Evolutionary conservation across 768 basidiomycete genomes (phyloP), one percentile per base, ranked within the genome.

Genomic region (Mycena polygramma): DNA sequence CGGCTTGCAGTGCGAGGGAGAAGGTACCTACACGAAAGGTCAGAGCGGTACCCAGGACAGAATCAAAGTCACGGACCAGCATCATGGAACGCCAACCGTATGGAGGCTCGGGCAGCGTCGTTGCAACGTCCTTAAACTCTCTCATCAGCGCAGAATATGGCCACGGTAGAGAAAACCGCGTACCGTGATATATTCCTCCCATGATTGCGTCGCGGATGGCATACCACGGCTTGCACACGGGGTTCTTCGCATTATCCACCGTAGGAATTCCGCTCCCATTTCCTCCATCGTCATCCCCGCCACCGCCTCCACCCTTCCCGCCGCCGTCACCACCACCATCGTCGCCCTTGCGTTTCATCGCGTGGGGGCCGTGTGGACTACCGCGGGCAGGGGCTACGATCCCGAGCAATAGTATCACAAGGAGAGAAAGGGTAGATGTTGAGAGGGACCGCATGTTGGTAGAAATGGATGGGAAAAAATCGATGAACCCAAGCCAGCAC

Each of bases 1-100:
- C 36, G 17, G 69, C 55, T 46, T 70, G 35, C 17, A 59, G 37
- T 15, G 48, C 57, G 22, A 70, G 58, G 8, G 69, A 70, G 57
- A 70, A 70, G 6, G 69, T 39, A 8, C 51, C 61, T 63, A 24
- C n/a, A 49, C n/a, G 15, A 49, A 10, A 24, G 22, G 7, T 49
- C 9, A 24, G 22, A 22, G 22, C 22, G 7, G 22, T 9, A n/a
- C n/a, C n/a, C n/a, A n/a, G n/a, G n/a, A n/a, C n/a, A n/a, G 22
- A 22, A 7, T 8, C 22, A 24, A 22, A 24, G 15, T 0, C 4
- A 51, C 60, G 9, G 49, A 51, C 60, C 55, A 41, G 53, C 63
- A 37, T 64, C 63, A 45, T 64, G 63, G 46, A 64, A 64, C 1
- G 63, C 63, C 22, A 64, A 24, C 0, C 63, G 63, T n/a, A 64